These are phyloP conservation scores for Alnus rubra DNA, from an alignment of 306 rosid genomes.

Conservation along the genomic window DNA sequence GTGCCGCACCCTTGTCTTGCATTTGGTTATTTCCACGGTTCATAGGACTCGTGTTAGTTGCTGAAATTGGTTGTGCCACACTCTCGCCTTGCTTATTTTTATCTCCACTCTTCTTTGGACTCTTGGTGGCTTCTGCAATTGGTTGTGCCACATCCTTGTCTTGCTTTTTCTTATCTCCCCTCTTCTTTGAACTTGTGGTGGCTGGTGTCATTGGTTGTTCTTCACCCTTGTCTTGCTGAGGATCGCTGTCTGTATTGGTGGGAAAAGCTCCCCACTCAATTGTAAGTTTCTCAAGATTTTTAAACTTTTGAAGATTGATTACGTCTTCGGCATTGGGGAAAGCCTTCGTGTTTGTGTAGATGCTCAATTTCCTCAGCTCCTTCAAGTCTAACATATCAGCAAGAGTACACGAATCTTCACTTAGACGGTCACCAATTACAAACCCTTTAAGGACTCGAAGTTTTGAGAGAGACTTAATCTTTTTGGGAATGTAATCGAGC, in stretches of 20 bases:
- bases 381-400: neutral
- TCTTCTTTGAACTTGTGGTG: neutral
- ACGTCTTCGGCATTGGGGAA: neutral
- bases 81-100: neutral
- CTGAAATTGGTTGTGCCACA: neutral
- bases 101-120: neutral
- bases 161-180: neutral
- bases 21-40: neutral
- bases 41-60: neutral
- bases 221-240: too few relatives aligned
- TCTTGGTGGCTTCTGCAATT: neutral
- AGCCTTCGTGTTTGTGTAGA: neutral
- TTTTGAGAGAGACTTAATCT: neutral
- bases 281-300: neutral
- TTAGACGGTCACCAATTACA: neutral
- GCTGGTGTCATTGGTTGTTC: neutral
- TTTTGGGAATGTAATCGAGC: conserved; percentile 27
- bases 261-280: neutral
- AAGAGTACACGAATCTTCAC: neutral
- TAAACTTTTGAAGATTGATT: too few relatives aligned
- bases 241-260: too few relatives aligned
- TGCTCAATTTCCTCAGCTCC: conserved; percentile 15
- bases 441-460: conserved; percentile 35
- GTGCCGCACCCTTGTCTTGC: neutral
- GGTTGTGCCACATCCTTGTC: neutral